These are phyloP conservation scores for Nicotiana noctiflora DNA, from an alignment of 257 asterid genomes.

Conservation along the genomic window DNA sequence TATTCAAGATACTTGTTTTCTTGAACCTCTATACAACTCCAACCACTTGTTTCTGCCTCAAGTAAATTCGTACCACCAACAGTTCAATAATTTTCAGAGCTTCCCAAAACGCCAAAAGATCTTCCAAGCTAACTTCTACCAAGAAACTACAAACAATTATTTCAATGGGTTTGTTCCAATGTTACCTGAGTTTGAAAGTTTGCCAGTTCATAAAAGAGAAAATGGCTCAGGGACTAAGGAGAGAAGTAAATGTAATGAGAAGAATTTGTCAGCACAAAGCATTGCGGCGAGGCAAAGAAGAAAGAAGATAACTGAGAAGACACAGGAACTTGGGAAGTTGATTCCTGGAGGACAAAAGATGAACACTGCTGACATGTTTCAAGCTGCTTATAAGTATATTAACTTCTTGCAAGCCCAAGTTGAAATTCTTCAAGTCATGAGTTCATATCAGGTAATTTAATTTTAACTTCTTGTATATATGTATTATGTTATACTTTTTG, in stretches of 20 bases:
- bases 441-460: conserved; percentile 35
- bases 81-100: not conserved
- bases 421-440: conserved; percentile 35
- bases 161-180: conserved; percentile 20
- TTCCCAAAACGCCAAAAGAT: conserved; percentile 16
- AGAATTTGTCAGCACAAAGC: conserved; percentile 60
- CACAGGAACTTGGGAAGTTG: conserved; percentile 79
- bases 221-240: conserved; percentile 6
- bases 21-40: conserved; percentile 6
- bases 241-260: conserved; percentile 14
- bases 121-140: not conserved
- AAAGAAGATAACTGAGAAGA: conserved; percentile 67
- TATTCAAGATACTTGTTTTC: not conserved
- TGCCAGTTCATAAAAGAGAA: conserved; percentile 12
- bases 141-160: not conserved
- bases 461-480: not conserved
- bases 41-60: conserved; percentile 3
- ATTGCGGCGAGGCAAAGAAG: conserved; percentile 74
- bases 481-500: too few species aligned
- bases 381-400: conserved; percentile 62
- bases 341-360: conserved; percentile 75
- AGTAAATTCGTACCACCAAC: not conserved
- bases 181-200: not conserved
- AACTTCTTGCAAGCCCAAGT: conserved; percentile 70
- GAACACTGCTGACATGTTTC: conserved; percentile 93